Evolutionary conservation across 2,329 filamentous ascomycete genomes (phyloP), one percentile per base, ranked within the genome.

Genomic region (Elsinoe arachidis): DNA sequence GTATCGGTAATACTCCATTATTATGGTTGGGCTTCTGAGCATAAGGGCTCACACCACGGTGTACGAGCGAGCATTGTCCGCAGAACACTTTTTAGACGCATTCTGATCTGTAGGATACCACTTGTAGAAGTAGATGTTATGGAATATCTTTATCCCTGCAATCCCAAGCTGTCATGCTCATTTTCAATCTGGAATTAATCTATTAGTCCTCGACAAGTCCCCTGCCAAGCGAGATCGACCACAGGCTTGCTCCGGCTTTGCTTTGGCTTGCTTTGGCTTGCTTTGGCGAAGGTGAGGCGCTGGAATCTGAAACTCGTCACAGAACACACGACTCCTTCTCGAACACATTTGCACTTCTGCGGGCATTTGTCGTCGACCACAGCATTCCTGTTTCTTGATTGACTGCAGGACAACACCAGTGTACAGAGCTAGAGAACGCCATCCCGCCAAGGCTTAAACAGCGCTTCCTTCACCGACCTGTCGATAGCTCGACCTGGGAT

Each of bases 61-160:
- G 46, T 51, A 35, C 17, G 46, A 30, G 17, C 17, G 46, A 30
- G 17, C 46, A 34, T 17, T 51, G 46, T 51, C 46, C 49, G n/a
- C 49, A 53, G 5, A 17, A 26, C 49, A 39, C 11, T 39, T 53
- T 34, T 39, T 38, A 38, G 15, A 46, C 49, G 33, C 33, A 37
- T 26, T 39, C 26, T 7, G 26, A 10, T 34, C 7, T 35, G 49
- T 53, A 53, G 49, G 34, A 53, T 39, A 53, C 49, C 49, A 53
- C 17, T 30, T 53, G 49, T 53, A 53, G 49, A 53, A 53, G 37
- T 53, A 53, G 49, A 53, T 39, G 14, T 39, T 19, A 39, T 53
- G 15, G 17, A 33, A 53, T 26, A 49, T 30, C 51, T 44, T 43
- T 15, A 39, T 55, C 39, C 21, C 35, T 19, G 26, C 26, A 46